Conservation (phyloP, 257 asterid species). For the Haberlea rhodopensis region DNA sequence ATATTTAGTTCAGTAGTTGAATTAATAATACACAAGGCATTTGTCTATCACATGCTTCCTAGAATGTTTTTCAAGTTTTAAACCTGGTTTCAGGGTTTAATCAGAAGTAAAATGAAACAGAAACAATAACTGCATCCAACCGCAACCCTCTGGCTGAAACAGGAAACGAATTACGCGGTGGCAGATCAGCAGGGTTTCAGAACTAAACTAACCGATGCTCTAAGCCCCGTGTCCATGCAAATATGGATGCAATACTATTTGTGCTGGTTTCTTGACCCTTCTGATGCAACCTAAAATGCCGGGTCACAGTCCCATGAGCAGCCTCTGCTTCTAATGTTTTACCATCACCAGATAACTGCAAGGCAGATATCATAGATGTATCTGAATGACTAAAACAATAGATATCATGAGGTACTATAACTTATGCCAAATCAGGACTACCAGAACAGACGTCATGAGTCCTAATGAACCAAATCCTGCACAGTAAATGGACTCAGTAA, state of each 20-base stretch:
- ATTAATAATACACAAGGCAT: neutral
- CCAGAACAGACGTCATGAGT: constrained; percentile 91
- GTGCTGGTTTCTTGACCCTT: constrained; percentile 97
- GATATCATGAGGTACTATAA: constrained; percentile 4
- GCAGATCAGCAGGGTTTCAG: neutral
- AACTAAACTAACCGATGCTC: constrained; percentile 60
- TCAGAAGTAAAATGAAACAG: too few species aligned
- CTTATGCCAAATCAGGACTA: constrained; percentile 28
- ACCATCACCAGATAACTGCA: constrained; percentile 91
- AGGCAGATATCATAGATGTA: constrained; percentile 5
- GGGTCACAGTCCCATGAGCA: constrained; percentile 96
- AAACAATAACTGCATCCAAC: too few species aligned
- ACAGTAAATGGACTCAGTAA: constrained; percentile 20
- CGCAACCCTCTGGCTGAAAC: neutral
- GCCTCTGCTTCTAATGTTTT: constrained; percentile 94
- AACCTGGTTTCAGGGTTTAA: neutral
- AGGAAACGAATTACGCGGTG: constrained; percentile 6
- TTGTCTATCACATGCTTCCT: neutral
- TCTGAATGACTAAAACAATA: constrained; percentile 4
- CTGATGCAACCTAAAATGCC: constrained; percentile 81
- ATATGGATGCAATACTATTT: constrained; percentile 89
- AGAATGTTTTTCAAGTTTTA: too few species aligned
- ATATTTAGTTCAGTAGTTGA: neutral
- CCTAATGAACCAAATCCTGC: constrained; percentile 96
- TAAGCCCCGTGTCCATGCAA: constrained; percentile 93